These are phyloP conservation scores for Fusarium sp. DNA, from an alignment of 2,329 filamentous ascomycete species.

Conservation along the genomic window DNA sequence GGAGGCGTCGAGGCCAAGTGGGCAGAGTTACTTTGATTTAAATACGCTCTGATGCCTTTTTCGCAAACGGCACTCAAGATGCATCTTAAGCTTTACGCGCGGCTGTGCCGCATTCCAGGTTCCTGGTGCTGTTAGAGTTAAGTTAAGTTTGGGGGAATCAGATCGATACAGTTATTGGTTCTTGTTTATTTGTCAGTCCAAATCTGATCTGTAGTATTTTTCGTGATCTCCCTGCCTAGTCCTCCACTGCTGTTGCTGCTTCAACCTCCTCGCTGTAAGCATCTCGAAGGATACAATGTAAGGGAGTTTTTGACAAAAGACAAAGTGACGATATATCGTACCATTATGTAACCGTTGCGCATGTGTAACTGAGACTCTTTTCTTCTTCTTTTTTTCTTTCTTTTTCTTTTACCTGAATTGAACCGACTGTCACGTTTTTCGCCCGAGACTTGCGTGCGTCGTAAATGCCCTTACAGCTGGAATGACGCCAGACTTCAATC, in stretches of 20 bases:
- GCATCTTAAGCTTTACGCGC: not conserved
- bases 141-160: not conserved
- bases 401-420: too few species aligned
- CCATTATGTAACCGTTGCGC: not conserved
- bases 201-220: not conserved
- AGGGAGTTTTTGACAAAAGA: not conserved
- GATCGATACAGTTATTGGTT: too few species aligned
- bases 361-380: not conserved
- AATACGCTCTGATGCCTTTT: not conserved
- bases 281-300: not conserved
- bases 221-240: constrained; percentile 15
- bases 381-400: not conserved
- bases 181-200: not conserved
- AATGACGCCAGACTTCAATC: constrained; percentile 9
- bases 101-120: constrained; percentile 16
- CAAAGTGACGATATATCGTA: not conserved
- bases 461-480: not conserved
- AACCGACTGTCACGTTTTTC: not conserved
- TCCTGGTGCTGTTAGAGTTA: not conserved
- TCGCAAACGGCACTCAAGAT: constrained; percentile 13
- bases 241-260: not conserved
- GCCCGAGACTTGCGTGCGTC: constrained; percentile 29
- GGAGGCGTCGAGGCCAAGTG: not conserved
- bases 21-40: not conserved
- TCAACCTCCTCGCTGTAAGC: not conserved